A percentile compares a stretch with the other conserved stretches of the same genome.
phyloP scores from a whole-genome alignment of 139 green algal species.

The Chlorella sp. region DNA sequence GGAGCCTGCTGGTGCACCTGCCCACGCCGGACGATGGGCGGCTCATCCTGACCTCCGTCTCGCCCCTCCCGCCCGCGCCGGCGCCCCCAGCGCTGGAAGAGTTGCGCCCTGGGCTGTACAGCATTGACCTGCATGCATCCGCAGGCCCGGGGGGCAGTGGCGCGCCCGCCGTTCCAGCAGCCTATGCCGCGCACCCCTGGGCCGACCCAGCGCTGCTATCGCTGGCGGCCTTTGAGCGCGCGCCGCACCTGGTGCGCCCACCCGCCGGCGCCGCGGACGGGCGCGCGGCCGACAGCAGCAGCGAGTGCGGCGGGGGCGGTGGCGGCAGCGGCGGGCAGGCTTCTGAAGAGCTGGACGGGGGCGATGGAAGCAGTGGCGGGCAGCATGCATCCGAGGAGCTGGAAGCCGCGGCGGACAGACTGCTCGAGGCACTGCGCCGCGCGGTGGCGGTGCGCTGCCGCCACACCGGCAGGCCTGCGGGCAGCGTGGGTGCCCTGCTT shows the following conservation, averaged over 20 bases:
- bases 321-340: neutral
- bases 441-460: conserved; percentile 51
- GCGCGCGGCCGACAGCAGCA: neutral
- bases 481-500: too few species aligned
- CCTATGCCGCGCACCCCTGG: conserved; percentile 19
- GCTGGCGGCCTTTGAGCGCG: conserved; percentile 21
- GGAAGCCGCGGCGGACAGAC: neutral
- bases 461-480: too few species aligned
- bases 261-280: neutral
- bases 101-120: conserved; percentile 49
- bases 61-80: conserved; percentile 1
- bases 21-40: conserved; percentile 29
- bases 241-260: neutral
- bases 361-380: neutral
- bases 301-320: neutral
- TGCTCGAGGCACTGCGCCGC: conserved; percentile 41
- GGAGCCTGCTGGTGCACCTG: conserved; percentile 73
- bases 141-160: neutral
- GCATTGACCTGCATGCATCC: conserved; percentile 1
- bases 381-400: neutral
- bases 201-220: conserved; percentile 23
- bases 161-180: neutral
- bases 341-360: neutral
- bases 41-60: conserved; percentile 56
- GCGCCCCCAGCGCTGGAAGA: conserved; percentile 28